A percentile compares a stretch with the other conserved stretches of the same genome.
phyloP scores from a whole-genome alignment of 805 yeast species.

The Lachancea sp. region DNA sequence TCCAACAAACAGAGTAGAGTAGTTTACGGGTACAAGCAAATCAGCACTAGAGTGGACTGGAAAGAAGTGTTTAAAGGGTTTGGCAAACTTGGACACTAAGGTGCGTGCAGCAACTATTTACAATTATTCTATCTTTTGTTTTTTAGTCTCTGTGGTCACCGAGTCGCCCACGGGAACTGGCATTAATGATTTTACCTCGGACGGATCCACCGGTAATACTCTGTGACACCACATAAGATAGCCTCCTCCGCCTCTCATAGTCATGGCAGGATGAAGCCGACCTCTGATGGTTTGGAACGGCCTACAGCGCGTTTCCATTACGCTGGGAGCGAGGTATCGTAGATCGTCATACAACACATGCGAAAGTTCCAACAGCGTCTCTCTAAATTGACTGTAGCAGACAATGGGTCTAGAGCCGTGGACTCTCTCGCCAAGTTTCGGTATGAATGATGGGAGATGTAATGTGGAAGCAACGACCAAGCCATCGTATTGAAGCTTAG shows the following conservation, averaged over 20 bases:
- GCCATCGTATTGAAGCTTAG: conserved; percentile 60
- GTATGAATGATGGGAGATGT: conserved; percentile 58
- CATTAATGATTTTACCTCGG: conserved; percentile 17
- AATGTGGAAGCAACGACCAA: conserved; percentile 68
- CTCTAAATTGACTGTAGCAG: conserved; percentile 76
- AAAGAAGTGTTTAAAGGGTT: conserved; percentile 7
- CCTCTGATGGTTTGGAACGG: conserved; percentile 92
- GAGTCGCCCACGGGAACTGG: conserved; percentile 9
- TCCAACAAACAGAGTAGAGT: conserved; percentile 48
- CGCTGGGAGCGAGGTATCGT: conserved; percentile 73
- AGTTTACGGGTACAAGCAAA: conserved; percentile 52
- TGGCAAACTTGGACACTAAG: conserved; percentile 10
- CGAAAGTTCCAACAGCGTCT: conserved; percentile 58
- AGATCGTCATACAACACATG: conserved; percentile 64
- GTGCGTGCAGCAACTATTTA: neutral
- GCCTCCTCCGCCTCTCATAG: conserved; percentile 90
- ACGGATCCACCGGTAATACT: conserved; percentile 51
- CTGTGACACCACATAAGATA: conserved; percentile 71
- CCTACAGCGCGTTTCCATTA: conserved; percentile 75
- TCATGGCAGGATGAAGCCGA: conserved; percentile 91
- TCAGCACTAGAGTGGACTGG: conserved; percentile 2
- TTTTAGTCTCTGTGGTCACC: conserved; percentile 7
- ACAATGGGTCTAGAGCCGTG: conserved; percentile 87
- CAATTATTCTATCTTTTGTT: conserved; percentile 8
- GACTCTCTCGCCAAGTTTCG: conserved; percentile 52